Evolutionary conservation across 1,139 yeast species (phyloP).

Genomic region (Williopsis jadinii): DNA sequence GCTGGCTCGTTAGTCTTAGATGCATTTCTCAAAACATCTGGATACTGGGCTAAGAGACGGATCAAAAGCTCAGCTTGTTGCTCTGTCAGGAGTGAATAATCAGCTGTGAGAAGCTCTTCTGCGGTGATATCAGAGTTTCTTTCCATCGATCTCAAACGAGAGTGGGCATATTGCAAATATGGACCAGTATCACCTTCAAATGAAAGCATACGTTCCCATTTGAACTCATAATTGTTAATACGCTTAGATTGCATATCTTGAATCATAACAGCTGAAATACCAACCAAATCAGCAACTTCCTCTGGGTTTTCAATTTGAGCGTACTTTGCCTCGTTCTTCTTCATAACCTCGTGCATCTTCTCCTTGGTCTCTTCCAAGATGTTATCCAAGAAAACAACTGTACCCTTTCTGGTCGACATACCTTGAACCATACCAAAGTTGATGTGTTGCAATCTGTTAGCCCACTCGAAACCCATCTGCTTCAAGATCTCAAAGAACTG

Average conservation of each 20-base stretch:
- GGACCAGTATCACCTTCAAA: slow-evolving; percentile 99
- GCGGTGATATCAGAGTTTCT: slow-evolving; percentile 57
- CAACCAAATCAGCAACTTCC: slow-evolving; percentile 89
- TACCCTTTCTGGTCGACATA: slow-evolving; percentile 98
- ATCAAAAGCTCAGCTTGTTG: slow-evolving; percentile 67
- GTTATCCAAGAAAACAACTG: slow-evolving; percentile 93
- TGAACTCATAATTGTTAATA: slow-evolving; percentile 90
- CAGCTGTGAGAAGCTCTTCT: slow-evolving; percentile 48
- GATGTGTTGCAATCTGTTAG: slow-evolving; percentile 68
- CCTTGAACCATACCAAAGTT: slow-evolving; percentile 98
- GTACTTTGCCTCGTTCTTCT: slow-evolving; percentile 83
- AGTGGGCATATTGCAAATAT: slow-evolving; percentile 96
- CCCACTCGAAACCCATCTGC: slow-evolving; percentile 90
- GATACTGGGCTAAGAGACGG: slow-evolving; percentile 82
- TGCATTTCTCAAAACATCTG: slow-evolving; percentile 84
- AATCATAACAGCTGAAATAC: slow-evolving; percentile 96
- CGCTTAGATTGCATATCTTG: slow-evolving; percentile 99
- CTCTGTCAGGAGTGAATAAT: slow-evolving; percentile 67
- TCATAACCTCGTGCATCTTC: slow-evolving; percentile 97
- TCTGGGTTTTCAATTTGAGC: slow-evolving; percentile 95
- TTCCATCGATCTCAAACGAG: slow-evolving; percentile 91
- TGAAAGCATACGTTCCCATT: slow-evolving; percentile 97
- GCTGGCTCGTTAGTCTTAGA: slow-evolving; percentile 87
- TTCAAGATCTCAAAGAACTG: slow-evolving; percentile 94
- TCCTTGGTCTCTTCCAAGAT: slow-evolving; percentile 92